Evolutionary conservation across 192 early-diverging fungal genomes (phyloP).

Genomic region (Entophlyctis helioformis): DNA sequence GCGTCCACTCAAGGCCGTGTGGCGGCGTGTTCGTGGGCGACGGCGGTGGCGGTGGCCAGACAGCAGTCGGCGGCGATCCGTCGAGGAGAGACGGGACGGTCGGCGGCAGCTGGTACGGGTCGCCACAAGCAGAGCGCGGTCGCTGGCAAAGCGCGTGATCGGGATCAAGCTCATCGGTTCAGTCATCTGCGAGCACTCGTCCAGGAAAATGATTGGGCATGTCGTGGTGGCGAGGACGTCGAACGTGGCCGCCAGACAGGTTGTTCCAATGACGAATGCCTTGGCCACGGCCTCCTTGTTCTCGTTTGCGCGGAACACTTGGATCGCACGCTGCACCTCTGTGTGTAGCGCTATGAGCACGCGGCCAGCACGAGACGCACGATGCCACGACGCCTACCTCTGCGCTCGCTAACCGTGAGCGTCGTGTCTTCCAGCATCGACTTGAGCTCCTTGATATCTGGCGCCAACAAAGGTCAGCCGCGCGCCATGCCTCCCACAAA

Average conservation of each 20-base stretch:
- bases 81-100: constrained; percentile 39
- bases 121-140: constrained; percentile 71
- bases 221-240: constrained; percentile 54
- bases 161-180: constrained; percentile 85
- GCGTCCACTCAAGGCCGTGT: constrained; percentile 68
- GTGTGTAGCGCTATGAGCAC: neutral
- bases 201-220: constrained; percentile 74
- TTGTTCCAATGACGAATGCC: constrained; percentile 54
- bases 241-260: constrained; percentile 68
- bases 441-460: constrained; percentile 68
- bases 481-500: too few relatives aligned
- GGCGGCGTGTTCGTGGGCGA: too few relatives aligned
- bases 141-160: constrained; percentile 43
- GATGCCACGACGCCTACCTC: neutral
- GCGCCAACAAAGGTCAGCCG: neutral
- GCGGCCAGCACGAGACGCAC: too few relatives aligned
- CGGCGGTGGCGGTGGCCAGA: too few relatives aligned
- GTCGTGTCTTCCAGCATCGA: constrained; percentile 47
- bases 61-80: too few relatives aligned
- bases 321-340: constrained; percentile 32
- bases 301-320: constrained; percentile 27
- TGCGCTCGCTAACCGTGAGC: neutral
- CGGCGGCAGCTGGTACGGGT: constrained; percentile 81
- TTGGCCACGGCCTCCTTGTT: constrained; percentile 26
- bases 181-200: constrained; percentile 78